Percentiles rank a stretch among this genome's conserved stretches.
These are phyloP conservation scores for Eimeria mitis DNA, from an alignment of 169 alveolate genomes.

Conservation along the genomic window DNA sequence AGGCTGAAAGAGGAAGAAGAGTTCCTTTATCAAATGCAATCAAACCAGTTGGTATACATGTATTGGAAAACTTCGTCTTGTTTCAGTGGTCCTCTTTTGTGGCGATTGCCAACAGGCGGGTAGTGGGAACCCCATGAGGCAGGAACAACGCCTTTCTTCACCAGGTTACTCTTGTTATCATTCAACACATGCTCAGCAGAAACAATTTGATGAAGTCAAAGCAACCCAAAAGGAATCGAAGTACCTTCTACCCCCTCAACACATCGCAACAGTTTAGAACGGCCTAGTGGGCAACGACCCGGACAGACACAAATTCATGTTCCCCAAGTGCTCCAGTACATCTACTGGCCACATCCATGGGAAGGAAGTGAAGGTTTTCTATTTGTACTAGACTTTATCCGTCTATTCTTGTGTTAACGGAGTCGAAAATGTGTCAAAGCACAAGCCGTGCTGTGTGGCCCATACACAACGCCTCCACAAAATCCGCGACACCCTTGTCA, in stretches of 20 bases:
- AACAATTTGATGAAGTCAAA: background rate
- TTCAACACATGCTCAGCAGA: background rate
- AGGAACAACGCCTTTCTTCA: background rate
- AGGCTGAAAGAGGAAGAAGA: background rate
- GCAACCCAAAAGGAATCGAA: background rate
- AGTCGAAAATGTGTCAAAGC: too few species aligned
- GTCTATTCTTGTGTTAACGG: background rate
- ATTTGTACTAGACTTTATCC: background rate
- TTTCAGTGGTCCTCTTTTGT: background rate
- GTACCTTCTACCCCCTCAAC: background rate
- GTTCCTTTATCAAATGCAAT: background rate
- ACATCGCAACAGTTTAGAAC: background rate
- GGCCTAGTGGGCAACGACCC: slow-evolving; percentile 7
- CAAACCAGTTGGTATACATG: background rate
- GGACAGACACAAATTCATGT: background rate
- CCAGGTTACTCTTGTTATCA: background rate
- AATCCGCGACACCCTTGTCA: background rate
- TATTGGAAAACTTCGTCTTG: background rate
- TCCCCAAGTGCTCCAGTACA: background rate
- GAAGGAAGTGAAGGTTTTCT: background rate
- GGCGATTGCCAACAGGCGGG: background rate
- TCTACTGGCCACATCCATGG: background rate
- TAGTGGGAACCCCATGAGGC: background rate
- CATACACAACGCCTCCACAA: background rate
- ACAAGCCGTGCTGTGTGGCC: background rate